phyloP scores from a whole-genome alignment of 2,329 filamentous ascomycete species.

The Sclerotinia glacialis region DNA sequence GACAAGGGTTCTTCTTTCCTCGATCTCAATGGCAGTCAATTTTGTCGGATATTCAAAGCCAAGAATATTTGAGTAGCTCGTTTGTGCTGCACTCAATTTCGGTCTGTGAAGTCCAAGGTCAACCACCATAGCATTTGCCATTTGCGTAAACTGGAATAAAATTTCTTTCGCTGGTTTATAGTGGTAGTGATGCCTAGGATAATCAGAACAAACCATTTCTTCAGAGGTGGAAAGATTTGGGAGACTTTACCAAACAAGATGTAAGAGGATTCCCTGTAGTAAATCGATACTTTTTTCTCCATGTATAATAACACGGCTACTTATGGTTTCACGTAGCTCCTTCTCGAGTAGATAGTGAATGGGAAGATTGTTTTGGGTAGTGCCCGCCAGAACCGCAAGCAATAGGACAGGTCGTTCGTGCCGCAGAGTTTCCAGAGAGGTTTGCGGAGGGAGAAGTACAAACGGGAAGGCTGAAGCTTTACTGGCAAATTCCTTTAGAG shows the following conservation, averaged over 20 bases:
- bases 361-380: conserved; percentile 48
- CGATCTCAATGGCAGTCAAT: conserved; percentile 20
- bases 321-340: conserved; percentile 57
- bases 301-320: conserved; percentile 54
- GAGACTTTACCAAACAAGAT: conserved; percentile 52
- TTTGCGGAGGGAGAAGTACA: conserved; percentile 37
- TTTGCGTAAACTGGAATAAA: conserved; percentile 39
- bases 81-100: not conserved
- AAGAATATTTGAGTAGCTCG: not conserved
- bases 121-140: conserved; percentile 36
- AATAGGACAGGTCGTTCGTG: conserved; percentile 52
- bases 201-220: not conserved
- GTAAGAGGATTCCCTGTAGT: conserved; percentile 56
- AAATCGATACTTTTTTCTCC: conserved; percentile 57
- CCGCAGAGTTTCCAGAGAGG: conserved; percentile 47
- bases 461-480: conserved; percentile 31
- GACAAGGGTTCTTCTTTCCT: conserved; percentile 33
- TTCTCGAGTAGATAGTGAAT: conserved; percentile 55
- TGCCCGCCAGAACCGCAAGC: conserved; percentile 52
- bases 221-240: not conserved
- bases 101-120: conserved; percentile 36
- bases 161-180: conserved; percentile 37
- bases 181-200: conserved; percentile 36
- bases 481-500: conserved; percentile 23
- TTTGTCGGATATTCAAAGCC: conserved; percentile 1